These are phyloP conservation scores for Ustanciosporium gigantosporum DNA, from an alignment of 1,284 basidiomycete genomes.

Conservation along the genomic window DNA sequence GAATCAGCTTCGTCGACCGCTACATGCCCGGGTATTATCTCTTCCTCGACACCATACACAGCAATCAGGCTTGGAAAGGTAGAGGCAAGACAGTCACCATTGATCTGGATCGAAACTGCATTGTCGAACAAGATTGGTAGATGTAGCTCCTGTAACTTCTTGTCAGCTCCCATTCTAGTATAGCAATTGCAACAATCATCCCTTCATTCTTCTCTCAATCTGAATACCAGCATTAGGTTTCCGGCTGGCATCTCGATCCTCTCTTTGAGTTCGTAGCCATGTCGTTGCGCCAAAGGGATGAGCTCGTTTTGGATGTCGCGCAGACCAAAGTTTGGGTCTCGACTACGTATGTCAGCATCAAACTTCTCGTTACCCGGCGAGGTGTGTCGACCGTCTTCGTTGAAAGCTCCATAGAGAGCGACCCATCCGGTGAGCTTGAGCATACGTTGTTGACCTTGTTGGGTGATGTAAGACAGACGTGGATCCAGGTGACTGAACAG, in stretches of 20 bases:
- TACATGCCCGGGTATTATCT: constrained; percentile 64
- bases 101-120: constrained; percentile 12
- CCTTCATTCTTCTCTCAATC: neutral
- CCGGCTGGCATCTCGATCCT: constrained; percentile 35
- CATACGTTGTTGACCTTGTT: constrained; percentile 13
- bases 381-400: constrained; percentile 23
- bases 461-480: constrained; percentile 17
- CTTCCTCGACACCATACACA: constrained; percentile 19
- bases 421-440: constrained; percentile 21
- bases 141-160: no score
- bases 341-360: constrained; percentile 23
- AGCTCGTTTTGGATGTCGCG: constrained; percentile 34
- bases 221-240: constrained; percentile 30
- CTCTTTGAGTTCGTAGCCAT: constrained; percentile 27
- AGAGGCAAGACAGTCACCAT: constrained; percentile 28
- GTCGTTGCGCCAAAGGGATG: constrained; percentile 19
- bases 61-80: constrained; percentile 21
- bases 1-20: constrained; percentile 35
- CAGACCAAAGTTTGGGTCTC: constrained; percentile 35
- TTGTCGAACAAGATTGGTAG: constrained; percentile 23
- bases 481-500: constrained; percentile 41
- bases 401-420: constrained; percentile 46
- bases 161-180: no score
- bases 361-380: constrained; percentile 35
- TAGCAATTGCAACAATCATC: no score